Base-by-base conservation (phyloP, 129 eudicot genomes). In the Centaurea solstitialis region DNA sequence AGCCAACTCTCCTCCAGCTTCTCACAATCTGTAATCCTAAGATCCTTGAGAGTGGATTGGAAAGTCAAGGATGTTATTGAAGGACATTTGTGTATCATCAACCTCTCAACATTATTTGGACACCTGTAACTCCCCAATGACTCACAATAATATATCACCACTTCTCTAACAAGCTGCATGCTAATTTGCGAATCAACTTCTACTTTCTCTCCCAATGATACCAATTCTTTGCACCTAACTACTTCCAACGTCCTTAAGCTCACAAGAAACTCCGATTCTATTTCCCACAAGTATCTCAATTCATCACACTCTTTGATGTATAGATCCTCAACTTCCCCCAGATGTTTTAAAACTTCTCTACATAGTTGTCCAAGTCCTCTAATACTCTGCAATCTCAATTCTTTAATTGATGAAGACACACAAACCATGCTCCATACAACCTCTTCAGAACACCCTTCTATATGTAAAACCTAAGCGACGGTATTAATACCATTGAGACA, bases 401-500 rank as follows among this genome's bases (percentile, higher is more conserved):
- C 10, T 6, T 6, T 1, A 47, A 74, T 15, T 47, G 77, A 74
- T 9, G 66, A 7, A 6, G 77, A 74, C 38, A 24, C 18, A 47
- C 66, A 6, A 24, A 74, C 67, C 66, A 74, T 13, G 67, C 67
- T 74, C 15, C 40, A 45, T 43, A 74, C 17, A 39, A 47, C 77
- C 2, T 20, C 23, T 24, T 43, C 26, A 8, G 67, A 45, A 26
- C 77, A 74, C 50, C 0, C 3, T 20, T 5, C 9, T 74, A 74
- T 47, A 45, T 1, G 5, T 74, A 74, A 43, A 22, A 45, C 41
- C 23, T 17, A 12, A 74, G 66, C 26, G 77, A 74, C 0, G 39
- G 77, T 47, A 74, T 74, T n/a, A 15, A 74, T 74, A 33, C 77
- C 9, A 74, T 5, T 12, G 67, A 22, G 21, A 74, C 77, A 20